phyloP scores from a whole-genome alignment of 2,329 filamentous ascomycete species.

The Ophiocordyceps australis region DNA sequence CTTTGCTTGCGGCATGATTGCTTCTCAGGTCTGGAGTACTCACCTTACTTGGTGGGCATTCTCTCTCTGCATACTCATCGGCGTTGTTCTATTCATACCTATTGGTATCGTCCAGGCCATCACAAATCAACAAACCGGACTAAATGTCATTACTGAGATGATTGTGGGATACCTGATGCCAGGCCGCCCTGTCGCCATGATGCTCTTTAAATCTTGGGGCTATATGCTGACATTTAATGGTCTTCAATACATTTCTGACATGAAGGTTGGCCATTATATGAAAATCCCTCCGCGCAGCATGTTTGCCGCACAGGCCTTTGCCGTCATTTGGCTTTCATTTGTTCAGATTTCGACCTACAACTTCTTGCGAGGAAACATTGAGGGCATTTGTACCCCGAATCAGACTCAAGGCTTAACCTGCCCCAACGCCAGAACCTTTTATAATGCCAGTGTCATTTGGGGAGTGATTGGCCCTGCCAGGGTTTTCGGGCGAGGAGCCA shows the following conservation, averaged over 20 bases:
- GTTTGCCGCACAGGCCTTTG: conserved; percentile 24
- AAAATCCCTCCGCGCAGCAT: conserved; percentile 31
- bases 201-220: conserved; percentile 28
- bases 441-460: conserved; percentile 41
- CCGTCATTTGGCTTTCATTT: conserved; percentile 19
- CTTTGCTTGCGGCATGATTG: conserved; percentile 26
- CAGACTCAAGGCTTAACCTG: conserved; percentile 35
- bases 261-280: conserved; percentile 35
- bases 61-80: conserved; percentile 20
- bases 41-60: conserved; percentile 25
- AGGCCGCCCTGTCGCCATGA: conserved; percentile 27
- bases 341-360: conserved; percentile 19
- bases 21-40: conserved; percentile 16
- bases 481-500: conserved; percentile 16
- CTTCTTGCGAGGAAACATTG: conserved; percentile 26
- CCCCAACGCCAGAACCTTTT: conserved; percentile 38
- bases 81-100: conserved; percentile 20
- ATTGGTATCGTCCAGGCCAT: conserved; percentile 26
- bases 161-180: conserved; percentile 29
- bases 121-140: conserved; percentile 27
- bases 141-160: conserved; percentile 29
- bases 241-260: conserved; percentile 25
- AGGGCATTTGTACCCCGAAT: conserved; percentile 27
- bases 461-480: conserved; percentile 31
- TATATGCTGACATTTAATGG: conserved; percentile 28